A percentile compares a stretch with the other conserved stretches of the same genome.
Evolutionary conservation across 2,329 filamentous ascomycete genomes (phyloP).

Genomic region (Colletotrichum trifolii): DNA sequence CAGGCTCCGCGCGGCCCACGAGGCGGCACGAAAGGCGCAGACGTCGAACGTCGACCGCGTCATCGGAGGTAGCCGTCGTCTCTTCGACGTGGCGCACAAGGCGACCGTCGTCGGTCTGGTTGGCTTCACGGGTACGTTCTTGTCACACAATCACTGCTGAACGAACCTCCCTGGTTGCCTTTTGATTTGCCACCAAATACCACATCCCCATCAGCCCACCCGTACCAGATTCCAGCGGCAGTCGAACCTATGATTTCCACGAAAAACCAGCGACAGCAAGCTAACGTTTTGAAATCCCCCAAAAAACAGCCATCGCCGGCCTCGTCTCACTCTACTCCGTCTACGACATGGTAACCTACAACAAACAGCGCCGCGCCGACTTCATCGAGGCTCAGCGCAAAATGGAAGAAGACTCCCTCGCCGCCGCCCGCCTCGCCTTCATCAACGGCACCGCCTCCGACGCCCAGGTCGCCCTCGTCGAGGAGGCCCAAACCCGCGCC

Average conservation of each 20-base stretch:
- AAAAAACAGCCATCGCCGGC: slow-evolving; percentile 60
- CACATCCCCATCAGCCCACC: too few relatives aligned
- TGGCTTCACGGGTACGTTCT: slow-evolving; percentile 63
- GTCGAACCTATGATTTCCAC: too few relatives aligned
- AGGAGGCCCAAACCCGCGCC: slow-evolving; percentile 64
- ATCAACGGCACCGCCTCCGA: slow-evolving; percentile 67
- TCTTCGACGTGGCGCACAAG: slow-evolving; percentile 67
- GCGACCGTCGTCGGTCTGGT: slow-evolving; percentile 66
- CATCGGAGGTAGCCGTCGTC: slow-evolving; percentile 58
- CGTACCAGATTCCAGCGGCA: too few relatives aligned
- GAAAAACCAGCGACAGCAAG: background rate
- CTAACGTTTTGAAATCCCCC: background rate
- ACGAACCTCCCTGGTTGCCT: background rate
- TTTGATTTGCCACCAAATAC: too few relatives aligned
- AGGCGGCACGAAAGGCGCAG: slow-evolving; percentile 71
- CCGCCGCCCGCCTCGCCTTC: slow-evolving; percentile 69
- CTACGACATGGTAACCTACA: slow-evolving; percentile 70
- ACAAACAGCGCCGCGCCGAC: slow-evolving; percentile 68
- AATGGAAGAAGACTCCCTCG: slow-evolving; percentile 65
- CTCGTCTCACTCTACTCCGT: slow-evolving; percentile 69
- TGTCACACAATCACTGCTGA: too few relatives aligned
- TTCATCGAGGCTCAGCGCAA: slow-evolving; percentile 67
- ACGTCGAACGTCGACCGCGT: slow-evolving; percentile 64
- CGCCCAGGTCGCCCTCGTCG: slow-evolving; percentile 67
- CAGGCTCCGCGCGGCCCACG: slow-evolving; percentile 74